Evolutionary conservation across 2,329 filamentous ascomycete genomes (phyloP).

Genomic region (Ceratocystis lukuohia): DNA sequence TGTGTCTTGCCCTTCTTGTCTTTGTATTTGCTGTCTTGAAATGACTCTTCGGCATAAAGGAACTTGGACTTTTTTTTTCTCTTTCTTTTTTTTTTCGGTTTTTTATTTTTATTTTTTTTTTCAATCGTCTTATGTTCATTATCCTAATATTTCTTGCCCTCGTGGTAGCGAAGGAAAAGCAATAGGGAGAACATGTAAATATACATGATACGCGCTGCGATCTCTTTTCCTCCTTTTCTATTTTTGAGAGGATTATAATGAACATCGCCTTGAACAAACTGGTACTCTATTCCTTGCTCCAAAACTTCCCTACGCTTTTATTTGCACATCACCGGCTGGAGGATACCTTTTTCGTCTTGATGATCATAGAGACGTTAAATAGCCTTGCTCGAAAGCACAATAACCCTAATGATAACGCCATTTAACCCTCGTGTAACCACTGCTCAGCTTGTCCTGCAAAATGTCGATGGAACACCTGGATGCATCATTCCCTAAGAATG

Average conservation of each 20-base stretch:
- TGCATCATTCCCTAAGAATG: not conserved
- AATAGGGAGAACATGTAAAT: not conserved
- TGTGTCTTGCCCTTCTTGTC: too few species aligned
- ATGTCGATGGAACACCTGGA: too few species aligned
- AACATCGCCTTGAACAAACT: too few species aligned
- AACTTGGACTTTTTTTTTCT: not conserved
- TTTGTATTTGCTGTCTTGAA: too few species aligned
- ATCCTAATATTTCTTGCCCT: too few species aligned
- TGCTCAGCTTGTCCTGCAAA: not conserved
- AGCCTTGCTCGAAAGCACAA: not conserved
- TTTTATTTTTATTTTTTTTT: not conserved
- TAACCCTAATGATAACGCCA: not conserved
- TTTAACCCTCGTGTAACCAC: not conserved
- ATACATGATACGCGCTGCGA: not conserved
- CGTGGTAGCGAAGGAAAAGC: not conserved
- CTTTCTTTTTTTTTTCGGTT: not conserved
- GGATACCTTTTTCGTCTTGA: too few species aligned
- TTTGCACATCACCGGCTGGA: too few species aligned
- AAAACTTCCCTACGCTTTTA: too few species aligned
- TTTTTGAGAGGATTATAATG: too few species aligned
- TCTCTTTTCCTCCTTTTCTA: not conserved
- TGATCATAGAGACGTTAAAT: too few species aligned
- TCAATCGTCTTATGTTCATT: not conserved
- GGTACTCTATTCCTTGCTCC: too few species aligned
- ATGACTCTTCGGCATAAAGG: too few species aligned